Evolutionary conservation across 2,329 filamentous ascomycete species (phyloP).

Genomic region (Fusarium globosum): DNA sequence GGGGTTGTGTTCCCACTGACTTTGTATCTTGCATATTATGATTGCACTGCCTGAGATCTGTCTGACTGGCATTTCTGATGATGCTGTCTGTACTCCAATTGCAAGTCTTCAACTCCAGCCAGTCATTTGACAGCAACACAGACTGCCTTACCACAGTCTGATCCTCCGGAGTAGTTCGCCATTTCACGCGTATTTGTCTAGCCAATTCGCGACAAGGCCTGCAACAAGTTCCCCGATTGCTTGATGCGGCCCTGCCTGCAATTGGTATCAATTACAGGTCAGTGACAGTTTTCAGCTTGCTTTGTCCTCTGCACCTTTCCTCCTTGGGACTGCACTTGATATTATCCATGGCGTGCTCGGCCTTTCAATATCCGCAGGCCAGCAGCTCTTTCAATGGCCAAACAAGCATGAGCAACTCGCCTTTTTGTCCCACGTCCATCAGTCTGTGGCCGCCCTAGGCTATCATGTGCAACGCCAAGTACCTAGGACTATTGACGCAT

Average conservation of each 20-base stretch:
- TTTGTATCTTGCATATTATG: slow-evolving; percentile 42
- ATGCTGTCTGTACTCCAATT: slow-evolving; percentile 12
- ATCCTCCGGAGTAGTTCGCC: slow-evolving; percentile 20
- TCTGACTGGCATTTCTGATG: slow-evolving; percentile 27
- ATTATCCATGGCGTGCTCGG: slow-evolving; percentile 31
- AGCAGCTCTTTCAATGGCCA: slow-evolving; percentile 16
- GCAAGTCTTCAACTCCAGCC: not conserved
- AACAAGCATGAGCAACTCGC: slow-evolving; percentile 26
- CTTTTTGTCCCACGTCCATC: slow-evolving; percentile 31
- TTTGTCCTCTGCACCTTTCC: slow-evolving; percentile 41
- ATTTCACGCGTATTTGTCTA: slow-evolving; percentile 20
- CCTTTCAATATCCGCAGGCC: slow-evolving; percentile 22
- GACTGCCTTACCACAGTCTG: not conserved
- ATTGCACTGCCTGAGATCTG: slow-evolving; percentile 44
- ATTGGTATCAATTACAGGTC: slow-evolving; percentile 8
- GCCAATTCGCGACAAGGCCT: slow-evolving; percentile 20
- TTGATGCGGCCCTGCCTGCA: slow-evolving; percentile 4
- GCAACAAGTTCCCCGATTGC: slow-evolving; percentile 6
- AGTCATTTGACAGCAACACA: slow-evolving; percentile 11
- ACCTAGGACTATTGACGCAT: not conserved
- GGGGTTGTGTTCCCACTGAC: slow-evolving; percentile 37
- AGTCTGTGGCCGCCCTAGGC: slow-evolving; percentile 19
- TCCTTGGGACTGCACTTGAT: slow-evolving; percentile 29
- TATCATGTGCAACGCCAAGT: slow-evolving; percentile 28
- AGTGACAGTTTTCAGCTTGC: slow-evolving; percentile 39